These are phyloP conservation scores for Theileria annulata DNA, from an alignment of 169 alveolate genomes.

Conservation along the genomic window DNA sequence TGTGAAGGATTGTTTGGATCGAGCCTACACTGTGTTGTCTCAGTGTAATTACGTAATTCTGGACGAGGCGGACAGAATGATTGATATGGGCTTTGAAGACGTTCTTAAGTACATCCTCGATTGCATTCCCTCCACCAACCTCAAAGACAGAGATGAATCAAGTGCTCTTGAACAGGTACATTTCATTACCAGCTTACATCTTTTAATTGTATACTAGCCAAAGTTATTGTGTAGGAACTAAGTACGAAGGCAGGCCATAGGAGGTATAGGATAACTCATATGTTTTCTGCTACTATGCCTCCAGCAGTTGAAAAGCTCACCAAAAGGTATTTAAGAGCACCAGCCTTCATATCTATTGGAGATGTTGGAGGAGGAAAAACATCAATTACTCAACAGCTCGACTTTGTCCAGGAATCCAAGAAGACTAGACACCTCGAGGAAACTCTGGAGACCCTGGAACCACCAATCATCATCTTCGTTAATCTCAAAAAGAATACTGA, in stretches of 20 bases:
- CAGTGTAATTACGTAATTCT: slow-evolving; percentile 92
- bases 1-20: slow-evolving; percentile 90
- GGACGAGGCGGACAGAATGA: slow-evolving; percentile 98
- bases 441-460: slow-evolving; percentile 70
- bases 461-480: slow-evolving; percentile 94
- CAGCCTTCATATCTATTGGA: slow-evolving; percentile 90
- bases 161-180: slow-evolving; percentile 79
- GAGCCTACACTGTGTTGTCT: slow-evolving; percentile 87
- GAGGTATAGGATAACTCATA: slow-evolving; percentile 85
- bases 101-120: slow-evolving; percentile 90
- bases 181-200: background rate
- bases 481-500: slow-evolving; percentile 93
- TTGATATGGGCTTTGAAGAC: slow-evolving; percentile 96
- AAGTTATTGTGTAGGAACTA: slow-evolving; percentile 68
- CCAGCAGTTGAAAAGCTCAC: slow-evolving; percentile 91
- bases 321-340: slow-evolving; percentile 86
- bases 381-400: slow-evolving; percentile 89
- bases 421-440: slow-evolving; percentile 79
- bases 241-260: slow-evolving; percentile 87
- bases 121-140: slow-evolving; percentile 83
- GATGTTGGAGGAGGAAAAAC: slow-evolving; percentile 94
- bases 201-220: no score
- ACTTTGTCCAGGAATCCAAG: slow-evolving; percentile 85
- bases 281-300: slow-evolving; percentile 97
- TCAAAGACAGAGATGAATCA: slow-evolving; percentile 85